These are phyloP conservation scores for Diaporthe sp. DNA, from an alignment of 2,329 filamentous ascomycete genomes.

Conservation along the genomic window DNA sequence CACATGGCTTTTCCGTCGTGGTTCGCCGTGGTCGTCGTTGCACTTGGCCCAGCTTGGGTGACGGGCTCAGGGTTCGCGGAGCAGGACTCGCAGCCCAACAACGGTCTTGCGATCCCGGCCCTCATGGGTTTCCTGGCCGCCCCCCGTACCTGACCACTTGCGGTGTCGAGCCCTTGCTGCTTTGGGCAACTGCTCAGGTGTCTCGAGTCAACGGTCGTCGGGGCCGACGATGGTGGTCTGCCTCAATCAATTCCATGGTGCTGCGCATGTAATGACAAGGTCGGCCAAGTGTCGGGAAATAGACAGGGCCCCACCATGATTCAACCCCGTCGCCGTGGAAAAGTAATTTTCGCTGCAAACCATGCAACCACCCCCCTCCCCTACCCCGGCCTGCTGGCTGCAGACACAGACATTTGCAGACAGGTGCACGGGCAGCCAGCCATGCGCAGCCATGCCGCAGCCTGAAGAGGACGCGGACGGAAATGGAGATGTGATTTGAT, in stretches of 20 bases:
- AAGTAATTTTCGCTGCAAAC: conserved; percentile 15
- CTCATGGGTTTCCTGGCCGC: conserved; percentile 18
- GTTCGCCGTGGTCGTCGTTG: conserved; percentile 5
- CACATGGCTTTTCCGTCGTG: conserved; percentile 13
- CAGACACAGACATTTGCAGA: neutral
- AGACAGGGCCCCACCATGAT: conserved; percentile 11
- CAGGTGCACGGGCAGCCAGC: conserved; percentile 11
- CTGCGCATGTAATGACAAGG: neutral
- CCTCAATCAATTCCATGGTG: neutral
- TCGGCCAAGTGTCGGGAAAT: conserved; percentile 23
- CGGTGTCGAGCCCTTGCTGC: conserved; percentile 6
- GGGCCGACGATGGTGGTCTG: conserved; percentile 15
- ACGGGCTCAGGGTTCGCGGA: conserved; percentile 16
- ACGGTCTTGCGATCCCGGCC: neutral
- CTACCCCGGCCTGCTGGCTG: neutral
- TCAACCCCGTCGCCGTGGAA: conserved; percentile 22
- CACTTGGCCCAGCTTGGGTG: neutral
- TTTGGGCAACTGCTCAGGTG: conserved; percentile 27
- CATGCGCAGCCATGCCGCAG: conserved; percentile 17
- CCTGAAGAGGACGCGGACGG: neutral
- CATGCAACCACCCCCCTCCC: neutral
- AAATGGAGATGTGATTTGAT: conserved; percentile 20
- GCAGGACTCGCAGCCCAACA: conserved; percentile 12
- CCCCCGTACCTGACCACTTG: neutral
- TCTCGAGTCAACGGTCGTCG: conserved; percentile 30